Percentiles rank a stretch among this genome's conserved stretches.
Conservation (phyloP, 345 rosid genomes). For the Boechera divaricarpa region DNA sequence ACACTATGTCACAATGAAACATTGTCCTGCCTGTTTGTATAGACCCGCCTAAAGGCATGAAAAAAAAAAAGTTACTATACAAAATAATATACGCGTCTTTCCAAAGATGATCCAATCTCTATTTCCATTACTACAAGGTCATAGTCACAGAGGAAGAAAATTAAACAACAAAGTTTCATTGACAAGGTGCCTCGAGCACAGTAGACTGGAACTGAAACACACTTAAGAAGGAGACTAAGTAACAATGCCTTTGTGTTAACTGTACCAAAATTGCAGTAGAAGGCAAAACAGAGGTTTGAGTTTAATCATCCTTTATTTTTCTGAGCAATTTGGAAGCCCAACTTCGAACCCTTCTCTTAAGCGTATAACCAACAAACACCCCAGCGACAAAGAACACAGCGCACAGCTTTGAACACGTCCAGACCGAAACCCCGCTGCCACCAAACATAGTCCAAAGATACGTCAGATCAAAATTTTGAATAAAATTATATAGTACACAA, state of each 20-base stretch:
- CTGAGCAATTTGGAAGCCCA: constrained; percentile 78
- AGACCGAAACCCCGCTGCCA: constrained; percentile 63
- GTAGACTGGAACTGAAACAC: neutral
- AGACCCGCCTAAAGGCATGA: constrained; percentile 45
- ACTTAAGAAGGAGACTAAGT: constrained; percentile 11
- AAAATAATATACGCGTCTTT: neutral
- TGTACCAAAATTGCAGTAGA: constrained; percentile 16
- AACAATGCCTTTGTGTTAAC: neutral
- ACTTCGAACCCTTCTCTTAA: constrained; percentile 66
- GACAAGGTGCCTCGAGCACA: constrained; percentile 1
- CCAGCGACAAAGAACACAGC: constrained; percentile 80
- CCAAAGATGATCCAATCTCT: constrained; percentile 5
- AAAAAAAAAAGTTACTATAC: constrained; percentile 33
- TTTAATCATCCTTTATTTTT: constrained; percentile 70
- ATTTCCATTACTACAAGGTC: constrained; percentile 25
- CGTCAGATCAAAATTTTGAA: neutral
- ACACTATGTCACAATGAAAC: constrained; percentile 23
- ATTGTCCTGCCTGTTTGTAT: constrained; percentile 42
- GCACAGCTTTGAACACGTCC: constrained; percentile 86
- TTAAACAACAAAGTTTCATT: constrained; percentile 12
- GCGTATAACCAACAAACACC: constrained; percentile 73
- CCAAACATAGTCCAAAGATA: constrained; percentile 30
- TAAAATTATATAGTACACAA: neutral
- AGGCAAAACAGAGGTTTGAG: constrained; percentile 6
- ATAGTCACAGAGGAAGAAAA: constrained; percentile 16